Percentiles rank a stretch among this genome's conserved stretches.
Evolutionary conservation across 2,329 filamentous ascomycete species (phyloP).

Genomic region (Colletotrichum godetiae): DNA sequence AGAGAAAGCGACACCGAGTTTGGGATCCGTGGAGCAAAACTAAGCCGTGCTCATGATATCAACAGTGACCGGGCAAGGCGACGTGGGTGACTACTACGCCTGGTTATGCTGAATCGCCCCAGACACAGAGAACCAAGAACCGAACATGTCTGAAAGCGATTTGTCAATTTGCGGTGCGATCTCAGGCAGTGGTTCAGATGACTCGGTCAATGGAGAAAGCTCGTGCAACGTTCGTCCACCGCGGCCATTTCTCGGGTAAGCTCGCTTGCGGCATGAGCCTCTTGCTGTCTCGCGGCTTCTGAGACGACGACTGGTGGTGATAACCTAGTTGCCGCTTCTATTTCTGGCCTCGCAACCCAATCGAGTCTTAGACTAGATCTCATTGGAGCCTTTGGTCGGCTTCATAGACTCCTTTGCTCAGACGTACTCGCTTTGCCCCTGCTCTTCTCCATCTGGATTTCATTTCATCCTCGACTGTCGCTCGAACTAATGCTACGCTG

Average conservation of each 20-base stretch:
- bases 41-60: not conserved
- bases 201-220: not conserved
- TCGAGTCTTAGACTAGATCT: not conserved
- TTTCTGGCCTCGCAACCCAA: not conserved
- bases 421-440: not conserved
- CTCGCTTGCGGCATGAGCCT: not conserved
- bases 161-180: not conserved
- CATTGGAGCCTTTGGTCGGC: not conserved
- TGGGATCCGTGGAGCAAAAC: not conserved
- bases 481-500: not conserved
- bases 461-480: not conserved
- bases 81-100: too few relatives aligned
- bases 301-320: not conserved
- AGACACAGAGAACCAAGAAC: not conserved
- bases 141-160: not conserved
- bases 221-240: conserved; percentile 1
- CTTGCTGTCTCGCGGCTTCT: not conserved
- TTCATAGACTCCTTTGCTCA: not conserved
- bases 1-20: not conserved
- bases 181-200: conserved; percentile 16
- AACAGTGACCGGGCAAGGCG: not conserved
- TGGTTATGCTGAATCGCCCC: not conserved
- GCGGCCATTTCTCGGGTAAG: conserved; percentile 4
- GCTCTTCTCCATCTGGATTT: conserved; percentile 1
- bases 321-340: not conserved